phyloP scores from a whole-genome alignment of 257 asterid genomes.

The Solanum sejunctum region DNA sequence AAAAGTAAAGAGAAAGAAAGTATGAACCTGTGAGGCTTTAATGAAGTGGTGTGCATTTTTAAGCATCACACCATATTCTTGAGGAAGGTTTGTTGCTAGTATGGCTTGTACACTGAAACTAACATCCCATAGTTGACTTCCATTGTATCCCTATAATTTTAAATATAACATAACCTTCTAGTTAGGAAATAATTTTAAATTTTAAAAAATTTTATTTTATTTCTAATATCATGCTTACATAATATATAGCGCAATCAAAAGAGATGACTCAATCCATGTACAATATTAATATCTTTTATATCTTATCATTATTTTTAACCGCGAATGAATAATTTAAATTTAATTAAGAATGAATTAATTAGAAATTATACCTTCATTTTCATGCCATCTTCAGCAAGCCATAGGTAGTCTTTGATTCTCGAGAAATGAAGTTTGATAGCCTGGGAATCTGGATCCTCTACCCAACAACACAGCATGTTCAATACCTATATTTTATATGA shows the following conservation, averaged over 20 bases:
- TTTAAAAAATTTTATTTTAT: too few relatives aligned
- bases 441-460: conserved; percentile 35
- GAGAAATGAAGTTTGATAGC: conserved; percentile 37
- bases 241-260: too few relatives aligned
- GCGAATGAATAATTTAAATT: too few relatives aligned
- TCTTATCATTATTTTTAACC: not conserved
- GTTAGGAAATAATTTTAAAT: too few relatives aligned
- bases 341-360: too few relatives aligned
- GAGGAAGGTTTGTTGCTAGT: conserved; percentile 25
- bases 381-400: conserved; percentile 92
- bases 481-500: conserved; percentile 22
- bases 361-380: conserved; percentile 47
- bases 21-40: conserved; percentile 42
- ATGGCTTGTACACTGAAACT: conserved; percentile 57
- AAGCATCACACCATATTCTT: conserved; percentile 38
- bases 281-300: not conserved
- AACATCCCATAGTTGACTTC: conserved; percentile 69
- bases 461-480: conserved; percentile 71
- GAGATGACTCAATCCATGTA: not conserved
- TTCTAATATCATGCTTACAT: too few relatives aligned
- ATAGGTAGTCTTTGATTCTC: conserved; percentile 56
- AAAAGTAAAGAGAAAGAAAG: not conserved
- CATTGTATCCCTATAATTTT: conserved; percentile 40
- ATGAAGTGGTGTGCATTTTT: conserved; percentile 46
- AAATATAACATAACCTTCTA: too few relatives aligned